Evolutionary conservation across 2,329 filamentous ascomycete species (phyloP).

Genomic region (Ceratocystis lukuohia): DNA sequence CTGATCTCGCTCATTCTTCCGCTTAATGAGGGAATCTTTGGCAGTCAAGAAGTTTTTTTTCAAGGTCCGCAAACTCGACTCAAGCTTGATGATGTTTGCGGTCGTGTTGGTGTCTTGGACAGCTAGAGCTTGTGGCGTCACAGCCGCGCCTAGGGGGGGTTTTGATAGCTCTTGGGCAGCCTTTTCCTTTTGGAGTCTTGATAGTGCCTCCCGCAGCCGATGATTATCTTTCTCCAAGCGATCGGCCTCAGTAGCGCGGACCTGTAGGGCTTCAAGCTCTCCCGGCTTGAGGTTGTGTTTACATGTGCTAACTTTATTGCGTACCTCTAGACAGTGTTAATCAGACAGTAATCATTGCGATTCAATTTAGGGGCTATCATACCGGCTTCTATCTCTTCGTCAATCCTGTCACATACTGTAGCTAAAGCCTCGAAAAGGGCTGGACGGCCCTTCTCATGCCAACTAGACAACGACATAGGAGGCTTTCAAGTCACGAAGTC

Average conservation of each 20-base stretch:
- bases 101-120: slow-evolving; percentile 7
- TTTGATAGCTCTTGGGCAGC: slow-evolving; percentile 21
- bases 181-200: slow-evolving; percentile 19
- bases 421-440: slow-evolving; percentile 31
- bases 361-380: slow-evolving; percentile 14
- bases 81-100: background rate
- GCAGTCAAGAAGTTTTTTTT: slow-evolving; percentile 31
- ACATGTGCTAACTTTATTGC: slow-evolving; percentile 23
- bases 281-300: slow-evolving; percentile 20
- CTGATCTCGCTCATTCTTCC: slow-evolving; percentile 30
- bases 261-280: slow-evolving; percentile 28
- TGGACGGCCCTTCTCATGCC: slow-evolving; percentile 30
- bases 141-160: background rate
- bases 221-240: slow-evolving; percentile 32
- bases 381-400: slow-evolving; percentile 29
- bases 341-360: background rate
- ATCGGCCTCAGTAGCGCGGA: slow-evolving; percentile 26
- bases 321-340: slow-evolving; percentile 9
- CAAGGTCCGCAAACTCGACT: slow-evolving; percentile 22
- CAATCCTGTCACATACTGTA: slow-evolving; percentile 31
- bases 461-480: slow-evolving; percentile 27
- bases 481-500: slow-evolving; percentile 4
- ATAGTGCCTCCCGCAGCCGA: slow-evolving; percentile 30
- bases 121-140: slow-evolving; percentile 13
- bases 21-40: slow-evolving; percentile 29